Evolutionary conservation across 2,329 filamentous ascomycete genomes (phyloP), one percentile per base, ranked within the genome.

Genomic region (Arthrobotrys entomopaga): DNA sequence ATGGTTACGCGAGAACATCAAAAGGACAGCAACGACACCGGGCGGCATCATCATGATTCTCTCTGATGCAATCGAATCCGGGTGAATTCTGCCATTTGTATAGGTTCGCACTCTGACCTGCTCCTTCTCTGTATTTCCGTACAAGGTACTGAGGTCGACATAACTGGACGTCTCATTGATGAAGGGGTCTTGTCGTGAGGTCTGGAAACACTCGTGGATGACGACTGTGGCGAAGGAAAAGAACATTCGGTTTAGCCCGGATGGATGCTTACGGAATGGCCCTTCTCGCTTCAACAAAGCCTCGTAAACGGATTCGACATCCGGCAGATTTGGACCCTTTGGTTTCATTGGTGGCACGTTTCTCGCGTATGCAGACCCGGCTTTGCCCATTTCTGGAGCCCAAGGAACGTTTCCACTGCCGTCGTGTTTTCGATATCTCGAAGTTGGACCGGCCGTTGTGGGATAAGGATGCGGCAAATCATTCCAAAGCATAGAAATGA

Each of bases 141-240:
- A 93, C 4, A 93, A 82, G 0, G 90, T 90, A 0, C 88, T 85
- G 0, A 93, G 83, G 78, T 93, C 90, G 29, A 93, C 85, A 77
- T 93, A 93, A 89, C 92, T 82, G 0, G 89, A 92, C 0, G 89
- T 91, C 75, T 87, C 83, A 0, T 87, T 89, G 65, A 86, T 87
- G 66, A 86, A 87, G 78, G 84, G 85, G 79, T 92, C 88, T 3
- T 82, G 83, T 24, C 87, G 86, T 77, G 86, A 87, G 0, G 89
- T 91, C 48, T 87, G 84, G 81, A 91, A 91, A 58, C 89, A 82
- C 78, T 90, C 88, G 81, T 66, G 67, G 83, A 81, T 75, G 49
- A 75, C 65, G 13, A 70, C 59, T 3, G 65, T 70, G 2, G 65
- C 71, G 85, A 80, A 91, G 88, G 75, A 92, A 91, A 4, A 92